Percentiles rank a stretch among this genome's conserved stretches.
Evolutionary conservation across 208 protist genomes (phyloP).

Genomic region (Trypanosoma brucei): DNA sequence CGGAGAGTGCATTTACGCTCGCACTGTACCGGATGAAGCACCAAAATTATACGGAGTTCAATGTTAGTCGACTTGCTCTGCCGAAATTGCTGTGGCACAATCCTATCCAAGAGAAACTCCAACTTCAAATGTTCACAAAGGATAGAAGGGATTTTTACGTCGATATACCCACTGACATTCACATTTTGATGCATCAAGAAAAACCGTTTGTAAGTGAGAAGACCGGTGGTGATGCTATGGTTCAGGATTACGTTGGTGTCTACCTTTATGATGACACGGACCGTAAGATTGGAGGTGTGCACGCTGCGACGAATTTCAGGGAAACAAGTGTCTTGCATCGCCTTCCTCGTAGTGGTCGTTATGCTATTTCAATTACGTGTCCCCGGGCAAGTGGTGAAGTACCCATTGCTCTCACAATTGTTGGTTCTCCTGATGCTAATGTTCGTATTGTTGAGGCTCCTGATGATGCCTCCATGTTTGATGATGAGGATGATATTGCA

Average conservation of each 20-base stretch:
- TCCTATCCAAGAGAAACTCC: conserved; percentile 12
- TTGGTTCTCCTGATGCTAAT: conserved; percentile 20
- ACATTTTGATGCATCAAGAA: conserved; percentile 28
- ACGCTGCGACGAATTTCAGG: conserved; percentile 30
- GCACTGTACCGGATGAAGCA: conserved; percentile 19
- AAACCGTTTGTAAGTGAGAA: conserved; percentile 33
- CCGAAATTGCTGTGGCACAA: conserved; percentile 23
- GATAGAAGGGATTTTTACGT: conserved; percentile 32
- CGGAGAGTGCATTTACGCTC: conserved; percentile 24
- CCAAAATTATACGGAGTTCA: conserved; percentile 9
- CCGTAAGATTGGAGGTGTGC: conserved; percentile 28
- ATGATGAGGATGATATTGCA: conserved; percentile 73
- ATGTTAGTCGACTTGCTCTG: conserved; percentile 13
- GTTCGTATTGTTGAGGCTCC: conserved; percentile 33
- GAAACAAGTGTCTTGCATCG: conserved; percentile 22
- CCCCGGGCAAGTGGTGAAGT: conserved; percentile 18
- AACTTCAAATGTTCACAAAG: conserved; percentile 21
- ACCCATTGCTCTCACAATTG: conserved; percentile 26
- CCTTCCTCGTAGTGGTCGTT: conserved; percentile 27
- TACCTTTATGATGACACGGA: conserved; percentile 35
- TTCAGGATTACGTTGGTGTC: conserved; percentile 30
- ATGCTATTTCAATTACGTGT: conserved; percentile 31
- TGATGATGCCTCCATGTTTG: conserved; percentile 50
- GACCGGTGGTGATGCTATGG: conserved; percentile 29
- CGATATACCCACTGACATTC: conserved; percentile 22